phyloP scores from a whole-genome alignment of 768 basidiomycete genomes.

The Gelatoporia subvermispora region DNA sequence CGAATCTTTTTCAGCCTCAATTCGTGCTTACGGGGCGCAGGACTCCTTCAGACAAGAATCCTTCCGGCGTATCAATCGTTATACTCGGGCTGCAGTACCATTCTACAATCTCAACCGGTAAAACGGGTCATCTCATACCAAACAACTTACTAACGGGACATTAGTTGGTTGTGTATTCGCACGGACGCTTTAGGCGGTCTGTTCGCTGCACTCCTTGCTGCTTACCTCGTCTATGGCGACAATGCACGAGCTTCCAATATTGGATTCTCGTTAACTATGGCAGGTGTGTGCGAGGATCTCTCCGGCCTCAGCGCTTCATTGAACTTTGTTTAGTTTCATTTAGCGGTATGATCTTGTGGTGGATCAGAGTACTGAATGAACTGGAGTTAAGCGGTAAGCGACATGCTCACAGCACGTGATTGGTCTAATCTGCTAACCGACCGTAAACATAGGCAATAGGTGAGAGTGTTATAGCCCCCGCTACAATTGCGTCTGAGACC shows the following conservation, averaged over 20 bases:
- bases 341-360: conserved; percentile 50
- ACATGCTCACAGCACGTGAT: neutral
- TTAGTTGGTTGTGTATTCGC: conserved; percentile 39
- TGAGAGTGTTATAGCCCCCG: neutral
- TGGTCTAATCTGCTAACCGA: neutral
- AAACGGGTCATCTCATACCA: neutral
- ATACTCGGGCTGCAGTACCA: conserved; percentile 34
- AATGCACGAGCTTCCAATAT: conserved; percentile 36
- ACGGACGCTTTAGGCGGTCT: conserved; percentile 53
- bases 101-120: conserved; percentile 44
- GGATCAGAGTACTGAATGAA: conserved; percentile 41
- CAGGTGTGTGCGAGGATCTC: conserved; percentile 34
- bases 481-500: neutral
- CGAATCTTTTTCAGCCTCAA: conserved; percentile 34
- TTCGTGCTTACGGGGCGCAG: conserved; percentile 56
- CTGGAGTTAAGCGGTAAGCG: conserved; percentile 40
- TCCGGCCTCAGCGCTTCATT: too few relatives aligned
- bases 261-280: conserved; percentile 38
- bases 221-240: conserved; percentile 48
- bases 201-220: conserved; percentile 52
- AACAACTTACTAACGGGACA: neutral
- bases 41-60: conserved; percentile 37
- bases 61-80: conserved; percentile 42
- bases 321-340: conserved; percentile 39
- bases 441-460: conserved; percentile 27